Evolutionary conservation across 2,329 filamentous ascomycete genomes (phyloP), one percentile per base, ranked within the genome.

Genomic region (Ophiobolus disseminans): DNA sequence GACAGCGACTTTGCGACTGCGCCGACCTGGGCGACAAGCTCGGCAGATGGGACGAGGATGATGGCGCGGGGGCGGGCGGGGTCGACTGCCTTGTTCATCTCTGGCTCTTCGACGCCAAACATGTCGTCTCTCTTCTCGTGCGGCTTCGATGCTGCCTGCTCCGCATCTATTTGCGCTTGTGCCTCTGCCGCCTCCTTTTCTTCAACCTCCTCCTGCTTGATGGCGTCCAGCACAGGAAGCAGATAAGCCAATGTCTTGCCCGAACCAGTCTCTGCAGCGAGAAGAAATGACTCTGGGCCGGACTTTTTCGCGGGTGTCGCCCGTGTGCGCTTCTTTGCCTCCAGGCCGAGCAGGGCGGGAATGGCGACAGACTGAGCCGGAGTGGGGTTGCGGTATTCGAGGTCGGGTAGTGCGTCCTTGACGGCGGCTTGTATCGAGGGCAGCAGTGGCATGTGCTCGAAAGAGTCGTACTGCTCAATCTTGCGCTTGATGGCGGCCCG

Each of bases 191-290:
- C 53, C 16, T 62, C 59, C 53, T 59, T 60, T 43, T 82, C 80
- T 51, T 86, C 85, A 2, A 82, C 79, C 45, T 84, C 80, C 13
- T 85, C 86, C 25, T 84, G 78, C 76, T 99, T 99, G 63, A 99
- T 74, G 7, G 90, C 89, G 73, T 99, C 86, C 42, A 99, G 80
- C 13, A 87, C 82, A 0, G 94, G 95, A 4, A 97, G 75, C 4
- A 97, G 78, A 68, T 99, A 99, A 7, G 94, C 91, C 53, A 99
- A 78, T 1, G 94, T 99, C 78, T 99, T 99, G 51, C 94, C 94
- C 0, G 94, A 97, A 10, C 94, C 94, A 0, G 94, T 99, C 78
- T 99, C 94, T 9, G 94, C 94, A 3, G 94, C 94, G 40, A 99
- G 80, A 10, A 99, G 80, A 67, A 90, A 97, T 42, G 86, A 80